Conservation (phyloP, 495 filamentous ascomycete genomes). For the Neurospora cerealis region DNA sequence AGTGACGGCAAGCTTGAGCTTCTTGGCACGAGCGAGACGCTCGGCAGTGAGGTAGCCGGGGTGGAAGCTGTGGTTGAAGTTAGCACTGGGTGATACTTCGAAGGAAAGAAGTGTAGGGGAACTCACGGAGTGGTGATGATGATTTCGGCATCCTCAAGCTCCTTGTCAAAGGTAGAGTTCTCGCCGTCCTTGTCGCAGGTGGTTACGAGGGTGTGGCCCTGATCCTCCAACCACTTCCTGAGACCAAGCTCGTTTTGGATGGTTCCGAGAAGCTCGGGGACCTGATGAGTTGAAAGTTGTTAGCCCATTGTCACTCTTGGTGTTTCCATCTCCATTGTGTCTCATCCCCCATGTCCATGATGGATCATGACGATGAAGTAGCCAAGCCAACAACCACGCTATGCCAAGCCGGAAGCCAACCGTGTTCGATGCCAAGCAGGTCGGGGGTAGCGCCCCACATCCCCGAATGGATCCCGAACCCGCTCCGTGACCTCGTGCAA, state of each 20-base stretch:
- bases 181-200: constrained; percentile 94
- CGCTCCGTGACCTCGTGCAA: not conserved
- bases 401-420: not conserved
- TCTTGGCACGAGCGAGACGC: constrained; percentile 95
- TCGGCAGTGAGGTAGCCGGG: constrained; percentile 96
- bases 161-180: constrained; percentile 86
- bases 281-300: constrained; percentile 30
- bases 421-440: not conserved
- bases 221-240: constrained; percentile 90
- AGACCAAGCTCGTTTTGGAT: constrained; percentile 97
- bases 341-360: not conserved
- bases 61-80: constrained; percentile 66
- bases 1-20: constrained; percentile 92
- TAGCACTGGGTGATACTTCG: no score
- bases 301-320: not conserved
- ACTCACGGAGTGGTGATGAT: constrained; percentile 97
- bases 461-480: not conserved
- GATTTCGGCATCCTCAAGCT: constrained; percentile 92
- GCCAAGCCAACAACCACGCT: not conserved
- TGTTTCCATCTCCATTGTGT: not conserved
- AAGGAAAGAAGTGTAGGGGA: not conserved
- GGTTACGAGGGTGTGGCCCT: constrained; percentile 91
- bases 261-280: constrained; percentile 81
- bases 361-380: not conserved
- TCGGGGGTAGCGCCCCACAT: not conserved